A percentile compares a stretch with the other conserved stretches of the same genome.
These are phyloP conservation scores for Curvularia verruculosa DNA, from an alignment of 2,329 filamentous ascomycete species.

Conservation along the genomic window DNA sequence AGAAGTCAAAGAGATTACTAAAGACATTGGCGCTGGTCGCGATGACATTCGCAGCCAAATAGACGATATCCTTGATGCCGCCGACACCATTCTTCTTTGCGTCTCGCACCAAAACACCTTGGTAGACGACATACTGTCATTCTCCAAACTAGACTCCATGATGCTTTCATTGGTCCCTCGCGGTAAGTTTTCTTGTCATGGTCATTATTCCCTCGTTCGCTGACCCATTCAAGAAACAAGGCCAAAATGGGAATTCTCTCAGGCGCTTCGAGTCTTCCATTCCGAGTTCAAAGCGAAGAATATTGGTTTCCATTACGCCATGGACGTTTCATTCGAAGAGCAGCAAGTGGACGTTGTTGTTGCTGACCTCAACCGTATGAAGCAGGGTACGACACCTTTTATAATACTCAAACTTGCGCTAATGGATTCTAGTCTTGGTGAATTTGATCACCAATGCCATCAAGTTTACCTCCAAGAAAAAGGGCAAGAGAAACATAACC, in stretches of 20 bases:
- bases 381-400: constrained; percentile 33
- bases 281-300: constrained; percentile 49
- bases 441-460: constrained; percentile 56
- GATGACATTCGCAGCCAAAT: constrained; percentile 28
- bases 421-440: constrained; percentile 44
- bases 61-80: constrained; percentile 43
- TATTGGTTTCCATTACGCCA: constrained; percentile 48
- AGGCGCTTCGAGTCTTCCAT: constrained; percentile 49
- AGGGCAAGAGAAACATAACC: constrained; percentile 48
- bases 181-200: constrained; percentile 24
- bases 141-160: constrained; percentile 57
- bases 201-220: neutral
- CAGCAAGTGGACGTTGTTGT: constrained; percentile 48
- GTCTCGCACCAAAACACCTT: constrained; percentile 54
- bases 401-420: neutral
- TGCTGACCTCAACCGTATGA: constrained; percentile 47
- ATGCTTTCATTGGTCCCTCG: constrained; percentile 49
- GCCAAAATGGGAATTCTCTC: constrained; percentile 48
- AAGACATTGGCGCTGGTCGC: constrained; percentile 28
- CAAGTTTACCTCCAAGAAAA: constrained; percentile 54
- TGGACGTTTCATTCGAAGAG: constrained; percentile 51
- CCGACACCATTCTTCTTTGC: constrained; percentile 52
- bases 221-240: constrained; percentile 31
- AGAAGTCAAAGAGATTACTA: constrained; percentile 48
- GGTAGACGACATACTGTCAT: constrained; percentile 56